Percentiles rank a stretch among this genome's conserved stretches.
Evolutionary conservation across 495 filamentous ascomycete genomes (phyloP).

Genomic region (Penicillium argentinense): DNA sequence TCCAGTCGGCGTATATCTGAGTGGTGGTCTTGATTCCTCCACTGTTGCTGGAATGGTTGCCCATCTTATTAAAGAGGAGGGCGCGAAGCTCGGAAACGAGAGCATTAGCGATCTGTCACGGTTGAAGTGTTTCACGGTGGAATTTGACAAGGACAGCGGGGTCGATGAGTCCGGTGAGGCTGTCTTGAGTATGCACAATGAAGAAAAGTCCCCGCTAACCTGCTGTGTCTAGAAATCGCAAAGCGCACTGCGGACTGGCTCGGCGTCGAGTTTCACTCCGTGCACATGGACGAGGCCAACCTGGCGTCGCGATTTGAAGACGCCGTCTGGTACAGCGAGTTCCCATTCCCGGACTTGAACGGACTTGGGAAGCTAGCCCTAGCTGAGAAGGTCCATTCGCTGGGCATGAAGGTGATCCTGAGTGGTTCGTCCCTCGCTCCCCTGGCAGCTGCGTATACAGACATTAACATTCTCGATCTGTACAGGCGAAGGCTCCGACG

Average conservation of each 20-base stretch:
- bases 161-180: conserved; percentile 46
- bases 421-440: conserved; percentile 10
- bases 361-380: conserved; percentile 47
- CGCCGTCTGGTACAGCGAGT: conserved; percentile 48
- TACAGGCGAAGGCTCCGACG: conserved; percentile 53
- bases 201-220: background rate
- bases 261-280: conserved; percentile 45
- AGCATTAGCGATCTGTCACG: conserved; percentile 16
- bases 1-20: conserved; percentile 50
- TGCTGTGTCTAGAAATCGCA: conserved; percentile 41
- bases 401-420: conserved; percentile 50
- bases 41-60: conserved; percentile 52
- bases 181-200: background rate
- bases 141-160: conserved; percentile 45
- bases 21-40: conserved; percentile 54
- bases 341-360: conserved; percentile 21
- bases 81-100: conserved; percentile 12
- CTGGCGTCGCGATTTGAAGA: conserved; percentile 49
- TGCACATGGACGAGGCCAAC: conserved; percentile 43
- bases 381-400: conserved; percentile 37
- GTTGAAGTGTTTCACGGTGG: conserved; percentile 45
- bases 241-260: conserved; percentile 50
- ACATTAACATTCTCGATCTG: background rate
- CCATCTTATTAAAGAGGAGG: conserved; percentile 41
- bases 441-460: background rate